Evolutionary conservation across 1,139 yeast species (phyloP).

Genomic region (Yamadazyma epiphylla): DNA sequence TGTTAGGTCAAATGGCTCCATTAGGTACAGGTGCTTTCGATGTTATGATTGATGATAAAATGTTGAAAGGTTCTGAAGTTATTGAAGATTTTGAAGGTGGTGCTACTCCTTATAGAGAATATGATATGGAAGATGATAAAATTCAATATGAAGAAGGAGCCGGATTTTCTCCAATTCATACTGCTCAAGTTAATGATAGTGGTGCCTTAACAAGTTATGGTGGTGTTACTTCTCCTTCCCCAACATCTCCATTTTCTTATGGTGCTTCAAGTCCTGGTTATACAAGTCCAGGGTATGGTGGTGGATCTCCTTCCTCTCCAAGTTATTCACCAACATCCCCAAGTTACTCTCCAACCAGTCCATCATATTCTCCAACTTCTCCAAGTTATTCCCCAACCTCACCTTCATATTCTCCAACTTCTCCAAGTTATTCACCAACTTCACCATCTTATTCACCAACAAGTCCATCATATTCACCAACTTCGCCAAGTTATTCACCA

Average conservation of each 20-base stretch:
- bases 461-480: constrained; percentile 73
- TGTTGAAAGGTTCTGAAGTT: constrained; percentile 66
- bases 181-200: constrained; percentile 75
- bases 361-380: constrained; percentile 67
- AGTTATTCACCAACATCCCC: constrained; percentile 74
- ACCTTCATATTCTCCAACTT: constrained; percentile 65
- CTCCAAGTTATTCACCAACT: constrained; percentile 68
- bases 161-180: constrained; percentile 91
- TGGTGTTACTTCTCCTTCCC: constrained; percentile 57
- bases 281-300: constrained; percentile 48
- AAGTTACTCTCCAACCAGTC: constrained; percentile 64
- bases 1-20: constrained; percentile 98
- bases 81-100: constrained; percentile 67
- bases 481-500: constrained; percentile 57
- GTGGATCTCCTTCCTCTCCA: constrained; percentile 60
- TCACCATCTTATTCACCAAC: constrained; percentile 71
- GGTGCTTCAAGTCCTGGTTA: constrained; percentile 67
- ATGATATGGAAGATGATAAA: constrained; percentile 74
- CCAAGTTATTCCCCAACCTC: constrained; percentile 77
- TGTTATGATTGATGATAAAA: constrained; percentile 88
- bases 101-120: constrained; percentile 88
- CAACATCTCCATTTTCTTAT: constrained; percentile 56
- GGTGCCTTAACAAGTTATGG: constrained; percentile 93
- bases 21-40: constrained; percentile 98
- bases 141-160: constrained; percentile 78